phyloP scores from a whole-genome alignment of 371 early-diverging fungal species.

The Syncephalis plumigaleata region DNA sequence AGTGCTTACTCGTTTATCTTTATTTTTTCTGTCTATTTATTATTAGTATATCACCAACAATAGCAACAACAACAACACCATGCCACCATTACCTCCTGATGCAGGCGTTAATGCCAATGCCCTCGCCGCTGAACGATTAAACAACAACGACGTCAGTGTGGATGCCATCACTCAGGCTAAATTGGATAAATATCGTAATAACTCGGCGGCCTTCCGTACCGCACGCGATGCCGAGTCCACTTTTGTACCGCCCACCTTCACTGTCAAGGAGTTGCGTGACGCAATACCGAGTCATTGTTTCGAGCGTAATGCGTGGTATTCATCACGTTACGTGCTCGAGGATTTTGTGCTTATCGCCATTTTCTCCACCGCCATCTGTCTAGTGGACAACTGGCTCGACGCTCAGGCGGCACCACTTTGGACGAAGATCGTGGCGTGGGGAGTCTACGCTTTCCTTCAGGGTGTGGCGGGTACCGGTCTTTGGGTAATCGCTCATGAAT shows the following conservation, averaged over 20 bases:
- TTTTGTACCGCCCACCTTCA: conserved; percentile 32
- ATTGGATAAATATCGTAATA: no score
- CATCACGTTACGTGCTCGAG: conserved; percentile 44
- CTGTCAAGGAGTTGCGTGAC: conserved; percentile 74
- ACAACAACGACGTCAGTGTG: no score
- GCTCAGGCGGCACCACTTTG: conserved; percentile 17
- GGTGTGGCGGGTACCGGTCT: conserved; percentile 69
- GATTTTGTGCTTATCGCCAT: conserved; percentile 43
- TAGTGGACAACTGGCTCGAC: conserved; percentile 46
- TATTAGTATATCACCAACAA: no score
- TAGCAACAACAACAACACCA: no score
- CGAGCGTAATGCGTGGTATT: conserved; percentile 49
- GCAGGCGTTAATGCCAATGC: no score
- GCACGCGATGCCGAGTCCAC: not conserved
- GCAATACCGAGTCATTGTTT: conserved; percentile 76
- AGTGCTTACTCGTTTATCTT: no score
- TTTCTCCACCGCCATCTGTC: conserved; percentile 18
- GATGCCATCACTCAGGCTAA: no score
- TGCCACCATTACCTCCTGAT: no score
- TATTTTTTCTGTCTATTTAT: no score
- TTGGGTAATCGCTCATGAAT: conserved; percentile 83
- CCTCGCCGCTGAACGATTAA: no score
- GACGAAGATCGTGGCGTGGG: conserved; percentile 39
- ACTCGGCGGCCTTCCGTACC: no score
- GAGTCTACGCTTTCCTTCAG: conserved; percentile 56